phyloP scores from a whole-genome alignment of 2,329 filamentous ascomycete species.

The Neofusicoccum umdonicola region DNA sequence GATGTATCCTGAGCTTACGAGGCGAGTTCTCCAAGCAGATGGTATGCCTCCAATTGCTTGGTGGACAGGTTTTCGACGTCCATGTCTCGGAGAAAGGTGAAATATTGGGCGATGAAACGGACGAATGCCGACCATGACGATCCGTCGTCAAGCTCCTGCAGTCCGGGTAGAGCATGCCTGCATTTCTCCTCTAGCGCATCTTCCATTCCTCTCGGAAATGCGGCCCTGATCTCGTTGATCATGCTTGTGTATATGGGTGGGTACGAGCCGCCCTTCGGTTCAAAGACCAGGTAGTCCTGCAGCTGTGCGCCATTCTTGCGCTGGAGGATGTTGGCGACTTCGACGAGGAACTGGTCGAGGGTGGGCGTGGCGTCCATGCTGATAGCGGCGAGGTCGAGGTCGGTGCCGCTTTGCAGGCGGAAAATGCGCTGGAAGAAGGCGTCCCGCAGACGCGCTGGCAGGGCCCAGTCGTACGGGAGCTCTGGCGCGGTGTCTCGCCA shows the following conservation, averaged over 20 bases:
- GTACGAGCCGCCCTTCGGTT: conserved; percentile 58
- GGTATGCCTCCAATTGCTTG: conserved; percentile 62
- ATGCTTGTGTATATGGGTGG: conserved; percentile 66
- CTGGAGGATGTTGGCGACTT: conserved; percentile 62
- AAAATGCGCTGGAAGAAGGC: neutral
- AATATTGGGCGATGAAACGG: conserved; percentile 76
- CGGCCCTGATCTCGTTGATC: conserved; percentile 62
- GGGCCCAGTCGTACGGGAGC: conserved; percentile 1
- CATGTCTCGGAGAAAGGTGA: conserved; percentile 77
- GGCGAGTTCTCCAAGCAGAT: conserved; percentile 69
- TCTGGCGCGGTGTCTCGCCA: neutral
- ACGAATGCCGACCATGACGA: conserved; percentile 75
- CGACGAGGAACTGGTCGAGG: conserved; percentile 65
- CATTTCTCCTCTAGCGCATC: conserved; percentile 62
- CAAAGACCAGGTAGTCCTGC: conserved; percentile 69
- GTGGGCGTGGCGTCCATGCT: conserved; percentile 54
- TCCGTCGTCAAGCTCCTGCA: conserved; percentile 46
- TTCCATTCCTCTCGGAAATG: conserved; percentile 51
- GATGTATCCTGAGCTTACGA: conserved; percentile 58
- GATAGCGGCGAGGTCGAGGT: neutral
- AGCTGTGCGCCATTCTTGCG: conserved; percentile 64
- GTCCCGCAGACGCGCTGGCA: neutral
- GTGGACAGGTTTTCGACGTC: conserved; percentile 65
- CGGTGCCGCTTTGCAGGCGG: neutral
- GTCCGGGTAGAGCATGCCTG: conserved; percentile 60